Percentiles rank a stretch among this genome's conserved stretches.
These are phyloP conservation scores for Exophiala sideris DNA, from an alignment of 2,329 filamentous ascomycete species.

Conservation along the genomic window DNA sequence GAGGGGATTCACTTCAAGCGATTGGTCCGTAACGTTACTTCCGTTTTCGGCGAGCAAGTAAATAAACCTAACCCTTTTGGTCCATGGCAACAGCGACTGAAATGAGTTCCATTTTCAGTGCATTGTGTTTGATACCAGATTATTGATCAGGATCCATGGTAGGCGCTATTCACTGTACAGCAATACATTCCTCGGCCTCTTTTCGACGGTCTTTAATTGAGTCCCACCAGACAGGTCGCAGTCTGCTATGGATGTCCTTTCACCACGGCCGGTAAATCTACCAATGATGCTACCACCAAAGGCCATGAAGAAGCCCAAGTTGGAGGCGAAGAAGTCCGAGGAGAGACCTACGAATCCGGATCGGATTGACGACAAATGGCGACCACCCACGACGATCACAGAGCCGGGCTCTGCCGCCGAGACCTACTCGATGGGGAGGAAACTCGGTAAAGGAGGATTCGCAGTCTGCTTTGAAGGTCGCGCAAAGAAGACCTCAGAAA, in stretches of 20 bases:
- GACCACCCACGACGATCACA: conserved; percentile 42
- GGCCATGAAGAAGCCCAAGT: conserved; percentile 33
- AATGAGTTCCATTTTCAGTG: neutral
- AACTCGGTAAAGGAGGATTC: conserved; percentile 51
- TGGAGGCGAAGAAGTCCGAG: conserved; percentile 33
- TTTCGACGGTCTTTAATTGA: conserved; percentile 1
- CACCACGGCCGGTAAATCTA: conserved; percentile 48
- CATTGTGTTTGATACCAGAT: neutral
- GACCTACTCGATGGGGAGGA: conserved; percentile 44
- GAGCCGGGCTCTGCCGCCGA: conserved; percentile 46
- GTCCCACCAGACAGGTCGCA: neutral
- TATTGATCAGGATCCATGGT: too few relatives aligned
- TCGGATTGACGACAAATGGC: conserved; percentile 40
- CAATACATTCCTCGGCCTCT: neutral
- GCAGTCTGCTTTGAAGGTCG: conserved; percentile 50
- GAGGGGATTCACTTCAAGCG: neutral
- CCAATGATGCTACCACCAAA: conserved; percentile 41
- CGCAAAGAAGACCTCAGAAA: conserved; percentile 40
- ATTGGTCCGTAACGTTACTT: neutral
- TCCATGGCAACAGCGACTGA: neutral
- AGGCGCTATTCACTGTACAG: too few relatives aligned
- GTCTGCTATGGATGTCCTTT: conserved; percentile 46
- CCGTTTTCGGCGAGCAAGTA: neutral
- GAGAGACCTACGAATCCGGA: conserved; percentile 35
- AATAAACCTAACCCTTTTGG: neutral